Evolutionary conservation across 768 basidiomycete genomes (phyloP), one percentile per base, ranked within the genome.

Genomic region (Lactarius deliciosus): DNA sequence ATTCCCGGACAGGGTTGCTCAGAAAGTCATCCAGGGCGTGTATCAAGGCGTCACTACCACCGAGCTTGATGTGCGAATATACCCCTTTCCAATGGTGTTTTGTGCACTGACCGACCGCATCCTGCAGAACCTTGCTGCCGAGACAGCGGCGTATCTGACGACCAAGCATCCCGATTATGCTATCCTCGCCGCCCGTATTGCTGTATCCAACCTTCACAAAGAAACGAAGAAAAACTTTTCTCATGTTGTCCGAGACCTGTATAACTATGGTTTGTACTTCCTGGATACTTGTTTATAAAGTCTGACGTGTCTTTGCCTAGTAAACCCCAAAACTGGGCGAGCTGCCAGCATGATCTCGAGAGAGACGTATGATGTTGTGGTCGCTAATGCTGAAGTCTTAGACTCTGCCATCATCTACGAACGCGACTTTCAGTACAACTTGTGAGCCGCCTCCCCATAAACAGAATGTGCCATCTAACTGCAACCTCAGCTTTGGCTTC

Each of bases 201-300:
- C 97, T 64, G 94, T 99, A 73, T 98, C 96, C 58, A 99, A 98
- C 75, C 80, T 98, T 13, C 97, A 99, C 85, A 98, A 99, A 74
- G 96, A 99, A 80, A 98, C 97, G 20, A 98, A 95, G 81, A 98
- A 98, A 82, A 92, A 80, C 72, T 98, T 99, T 76, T 94, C 94
- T 1, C 85, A 88, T 66, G 96, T 99, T 69, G 84, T 99, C 74
- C 86, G 86, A 66, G 96, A 98, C 75, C 80, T 99, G 43, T 93
- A 98, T 76, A 80, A 85, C 56, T 98, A 96, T 80, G 81, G 94
- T 94, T 70, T 30, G 86, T 40, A 34, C 59, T 15, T 47, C 57
- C 32, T 34, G 40, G 30, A 20, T 9, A 55, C 6, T 30, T 22
- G 8, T 10, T 10, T 34, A 10, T 54, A 28, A 55, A 2, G 63